Base-by-base conservation (phyloP, 805 yeast species). In the Candida chauliodis region DNA sequence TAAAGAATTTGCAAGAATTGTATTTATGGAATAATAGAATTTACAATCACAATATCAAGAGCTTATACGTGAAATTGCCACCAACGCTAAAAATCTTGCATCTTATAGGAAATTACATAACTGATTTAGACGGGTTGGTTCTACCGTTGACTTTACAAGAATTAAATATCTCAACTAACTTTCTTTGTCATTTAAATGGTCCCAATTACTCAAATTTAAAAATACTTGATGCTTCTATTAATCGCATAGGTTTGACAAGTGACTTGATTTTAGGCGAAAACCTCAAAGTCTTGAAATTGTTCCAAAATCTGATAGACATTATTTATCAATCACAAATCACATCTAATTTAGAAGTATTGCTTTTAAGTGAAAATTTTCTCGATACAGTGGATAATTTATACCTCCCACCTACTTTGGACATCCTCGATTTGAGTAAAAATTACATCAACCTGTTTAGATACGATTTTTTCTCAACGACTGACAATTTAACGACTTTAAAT, bases 61-160 rank as follows among this genome's bases (percentile, higher is more conserved):
- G 30, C 23, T 24, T 30, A 11, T 37, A 30, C 19, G 14, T 15
- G 21, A 21, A 22, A 4, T 15, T 39, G 9, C 43, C 43, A 2
- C 10, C 17, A 2, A 21, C 21, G 7, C 33, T 51, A 8, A 30
- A 35, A 17, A 28, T 44, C 1, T 30, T 53, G 11, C 51, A 50
- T 22, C 32, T 53, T 8, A 36, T 43, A 8, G 50, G 43, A 8
- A 53, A 51, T 37, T 28, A 37, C n/a, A 40, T 53, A 15, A 40
- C 49, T 2, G 35, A 36, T 8, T 33, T 52, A 19, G 36, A 38
- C 4, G 37, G 37, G 21, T 17, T 53, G 8, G 26, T 31, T 4
- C n/a, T 46, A 2, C 51, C 56, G 2, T 34, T 34, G 1, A 28
- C 46, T 7, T 25, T 53, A 5, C 42, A 46, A 24, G 33, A 30